Base-by-base conservation (phyloP, 164 flowering plant genomes). In the Akebia trifoliata region DNA sequence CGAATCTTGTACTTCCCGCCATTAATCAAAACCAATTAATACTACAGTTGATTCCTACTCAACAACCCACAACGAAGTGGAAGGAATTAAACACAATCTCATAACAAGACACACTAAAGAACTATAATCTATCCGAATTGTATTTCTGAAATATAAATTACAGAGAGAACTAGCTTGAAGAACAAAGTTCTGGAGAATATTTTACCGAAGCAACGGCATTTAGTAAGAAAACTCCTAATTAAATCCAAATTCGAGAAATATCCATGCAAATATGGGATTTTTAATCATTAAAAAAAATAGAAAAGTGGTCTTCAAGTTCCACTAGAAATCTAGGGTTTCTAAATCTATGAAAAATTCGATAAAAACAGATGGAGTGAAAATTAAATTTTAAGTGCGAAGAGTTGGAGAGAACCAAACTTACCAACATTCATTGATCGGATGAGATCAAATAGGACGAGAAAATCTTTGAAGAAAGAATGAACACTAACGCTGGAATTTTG, bases 1-100 rank as follows among this genome's bases (percentile, higher is more conserved):
- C 95, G 60, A 76, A 82, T 59, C 86, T 82, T 47, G 72, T 51
- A 67, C 71, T 82, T 59, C 86, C 86, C 14, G 79, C 79, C 96
- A 91, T 87, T 11, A 64, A 42, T 70, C 64, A 61, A 54, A 61
- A 52, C 8, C 43, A 51, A 66, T 49, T 30, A 51, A 42, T 47
- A 40, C 32, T 62, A 47, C 40, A 40, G 30, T 20, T 32, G 43
- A 22, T 43, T 28, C 40, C 47, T 28, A 59, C 48, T 58, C 14
- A 12, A 54, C 44, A 54, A 63, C 46, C 50, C 15, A 8, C 21
- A 8, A 22, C 14, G 9, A 56, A 56, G 9, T 20, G 10, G 17
- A 17, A 17, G 2, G 6, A 11, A 32, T 9, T 7, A 30, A 18
- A 51, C 15, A 28, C 1, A 4, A 24, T 4, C 2, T 4, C 22